phyloP scores from a whole-genome alignment of 352 stramenopile genomes.

The Pythium angustatum region DNA sequence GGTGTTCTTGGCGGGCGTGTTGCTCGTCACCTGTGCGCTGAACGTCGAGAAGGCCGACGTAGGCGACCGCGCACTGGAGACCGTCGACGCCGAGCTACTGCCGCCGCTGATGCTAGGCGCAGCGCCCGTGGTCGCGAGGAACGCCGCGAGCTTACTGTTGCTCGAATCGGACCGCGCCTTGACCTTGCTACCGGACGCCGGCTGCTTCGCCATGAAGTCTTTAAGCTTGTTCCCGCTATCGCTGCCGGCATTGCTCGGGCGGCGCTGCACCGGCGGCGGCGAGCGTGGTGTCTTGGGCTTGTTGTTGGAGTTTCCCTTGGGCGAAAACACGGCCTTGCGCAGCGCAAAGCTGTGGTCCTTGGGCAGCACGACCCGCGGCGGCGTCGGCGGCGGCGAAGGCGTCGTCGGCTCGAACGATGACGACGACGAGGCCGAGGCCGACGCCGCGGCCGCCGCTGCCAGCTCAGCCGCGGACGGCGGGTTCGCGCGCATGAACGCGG shows the following conservation, averaged over 20 bases:
- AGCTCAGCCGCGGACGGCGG: slow-evolving; percentile 34
- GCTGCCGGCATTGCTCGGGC: slow-evolving; percentile 33
- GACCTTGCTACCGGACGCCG: slow-evolving; percentile 31
- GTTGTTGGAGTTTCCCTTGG: slow-evolving; percentile 26
- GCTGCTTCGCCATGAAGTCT: slow-evolving; percentile 78
- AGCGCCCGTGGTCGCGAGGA: slow-evolving; percentile 63
- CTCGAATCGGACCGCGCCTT: slow-evolving; percentile 58
- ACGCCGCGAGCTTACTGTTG: slow-evolving; percentile 79
- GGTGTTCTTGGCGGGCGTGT: background rate
- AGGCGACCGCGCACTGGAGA: slow-evolving; percentile 22
- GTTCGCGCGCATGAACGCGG: slow-evolving; percentile 79
- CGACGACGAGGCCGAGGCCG: too few relatives aligned
- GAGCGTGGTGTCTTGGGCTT: slow-evolving; percentile 21
- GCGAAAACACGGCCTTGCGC: slow-evolving; percentile 61
- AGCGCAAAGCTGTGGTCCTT: slow-evolving; percentile 51
- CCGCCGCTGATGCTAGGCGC: slow-evolving; percentile 32
- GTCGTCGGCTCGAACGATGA: background rate
- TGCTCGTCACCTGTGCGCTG: slow-evolving; percentile 13
- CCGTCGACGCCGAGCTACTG: slow-evolving; percentile 23
- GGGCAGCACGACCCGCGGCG: slow-evolving; percentile 21
- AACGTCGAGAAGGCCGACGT: slow-evolving; percentile 29
- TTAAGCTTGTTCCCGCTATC: slow-evolving; percentile 83
- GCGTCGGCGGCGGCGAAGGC: slow-evolving; percentile 19
- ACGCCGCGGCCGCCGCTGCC: background rate
- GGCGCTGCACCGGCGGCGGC: slow-evolving; percentile 23